A percentile compares a stretch with the other conserved stretches of the same genome.
These are phyloP conservation scores for Epicoccum nigrum DNA, from an alignment of 2,329 filamentous ascomycete species.

Conservation along the genomic window DNA sequence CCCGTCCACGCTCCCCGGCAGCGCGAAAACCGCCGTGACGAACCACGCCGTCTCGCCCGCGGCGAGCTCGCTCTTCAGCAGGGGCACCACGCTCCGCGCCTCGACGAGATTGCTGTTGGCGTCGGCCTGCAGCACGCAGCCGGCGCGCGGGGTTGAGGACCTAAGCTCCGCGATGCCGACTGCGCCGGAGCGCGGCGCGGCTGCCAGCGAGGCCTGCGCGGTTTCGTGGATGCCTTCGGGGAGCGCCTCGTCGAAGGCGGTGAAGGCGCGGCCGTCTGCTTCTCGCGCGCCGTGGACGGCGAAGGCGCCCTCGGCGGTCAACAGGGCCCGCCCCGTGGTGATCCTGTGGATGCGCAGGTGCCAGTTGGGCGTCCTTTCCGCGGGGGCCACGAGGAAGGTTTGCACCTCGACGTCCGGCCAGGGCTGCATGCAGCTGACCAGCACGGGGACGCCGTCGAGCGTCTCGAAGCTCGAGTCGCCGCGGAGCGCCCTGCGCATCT, in stretches of 20 bases:
- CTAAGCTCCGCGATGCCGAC: constrained; percentile 58
- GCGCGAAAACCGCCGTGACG: constrained; percentile 72
- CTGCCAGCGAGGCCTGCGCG: constrained; percentile 49
- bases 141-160: constrained; percentile 52
- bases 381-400: constrained; percentile 69
- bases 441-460: constrained; percentile 61
- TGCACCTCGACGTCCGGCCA: constrained; percentile 71
- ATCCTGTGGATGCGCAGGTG: constrained; percentile 71
- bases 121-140: constrained; percentile 74
- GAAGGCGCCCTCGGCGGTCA: constrained; percentile 77
- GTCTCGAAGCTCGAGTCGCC: constrained; percentile 65
- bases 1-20: constrained; percentile 63
- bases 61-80: constrained; percentile 66
- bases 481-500: constrained; percentile 71
- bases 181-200: constrained; percentile 57
- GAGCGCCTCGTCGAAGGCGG: constrained; percentile 43
- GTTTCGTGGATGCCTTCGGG: constrained; percentile 49
- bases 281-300: constrained; percentile 68
- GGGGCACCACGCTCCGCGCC: constrained; percentile 73
- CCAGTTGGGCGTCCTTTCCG: constrained; percentile 64
- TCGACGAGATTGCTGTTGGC: constrained; percentile 80
- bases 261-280: constrained; percentile 64
- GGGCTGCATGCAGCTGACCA: constrained; percentile 73
- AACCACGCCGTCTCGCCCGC: constrained; percentile 68
- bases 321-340: constrained; percentile 63